Percentiles rank a stretch among this genome's conserved stretches.
Evolutionary conservation across 2,329 filamentous ascomycete species (phyloP).

Genomic region (Pseudogymnoascus sp.): DNA sequence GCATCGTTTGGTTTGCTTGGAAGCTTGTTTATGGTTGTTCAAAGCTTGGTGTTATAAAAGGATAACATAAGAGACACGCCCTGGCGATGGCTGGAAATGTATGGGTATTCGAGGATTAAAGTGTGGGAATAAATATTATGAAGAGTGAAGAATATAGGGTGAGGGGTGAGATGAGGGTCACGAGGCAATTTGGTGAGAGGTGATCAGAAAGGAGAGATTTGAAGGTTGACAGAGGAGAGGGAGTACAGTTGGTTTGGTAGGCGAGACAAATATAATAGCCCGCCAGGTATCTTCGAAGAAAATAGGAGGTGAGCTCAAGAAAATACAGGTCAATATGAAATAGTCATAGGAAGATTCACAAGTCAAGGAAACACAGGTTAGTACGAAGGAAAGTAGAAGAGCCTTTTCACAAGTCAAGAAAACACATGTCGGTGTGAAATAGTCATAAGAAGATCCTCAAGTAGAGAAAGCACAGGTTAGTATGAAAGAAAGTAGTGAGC

Average conservation of each 20-base stretch:
- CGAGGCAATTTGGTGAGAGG: not conserved
- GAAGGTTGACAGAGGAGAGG: not conserved
- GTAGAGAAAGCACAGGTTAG: too few relatives aligned
- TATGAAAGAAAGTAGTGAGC: too few relatives aligned
- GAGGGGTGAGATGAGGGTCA: not conserved
- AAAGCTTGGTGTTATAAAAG: too few relatives aligned
- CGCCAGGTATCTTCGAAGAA: not conserved
- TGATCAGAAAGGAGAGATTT: conserved; percentile 9
- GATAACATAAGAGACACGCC: too few relatives aligned
- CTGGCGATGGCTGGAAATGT: not conserved
- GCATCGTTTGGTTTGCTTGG: not conserved
- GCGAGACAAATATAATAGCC: not conserved
- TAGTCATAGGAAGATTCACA: not conserved
- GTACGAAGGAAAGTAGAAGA: not conserved
- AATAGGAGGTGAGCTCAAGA: not conserved
- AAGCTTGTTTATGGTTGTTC: too few relatives aligned
- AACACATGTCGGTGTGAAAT: not conserved
- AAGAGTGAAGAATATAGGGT: not conserved
- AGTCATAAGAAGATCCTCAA: not conserved
- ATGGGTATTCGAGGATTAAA: not conserved
- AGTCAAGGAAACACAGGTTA: not conserved
- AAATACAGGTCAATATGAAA: not conserved
- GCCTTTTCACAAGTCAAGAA: not conserved
- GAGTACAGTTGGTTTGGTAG: not conserved
- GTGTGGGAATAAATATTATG: not conserved